These are phyloP conservation scores for Plantago ovata DNA, from an alignment of 257 asterid genomes.

Conservation along the genomic window DNA sequence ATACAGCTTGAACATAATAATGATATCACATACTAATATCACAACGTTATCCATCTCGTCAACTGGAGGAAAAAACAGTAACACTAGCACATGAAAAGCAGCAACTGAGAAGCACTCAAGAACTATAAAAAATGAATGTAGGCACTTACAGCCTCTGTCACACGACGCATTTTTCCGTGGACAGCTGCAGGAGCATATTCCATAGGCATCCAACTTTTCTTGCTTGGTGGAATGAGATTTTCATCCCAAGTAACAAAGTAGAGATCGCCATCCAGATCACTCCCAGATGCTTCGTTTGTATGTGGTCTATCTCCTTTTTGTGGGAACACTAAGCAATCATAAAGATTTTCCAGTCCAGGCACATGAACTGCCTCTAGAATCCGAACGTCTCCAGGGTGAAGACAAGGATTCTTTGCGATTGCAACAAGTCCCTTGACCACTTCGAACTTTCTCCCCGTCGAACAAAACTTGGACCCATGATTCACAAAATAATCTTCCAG, in stretches of 20 bases:
- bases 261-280: conserved; percentile 93
- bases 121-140: conserved; percentile 7
- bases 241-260: conserved; percentile 96
- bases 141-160: conserved; percentile 46
- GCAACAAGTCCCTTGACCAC: conserved; percentile 71
- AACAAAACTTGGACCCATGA: conserved; percentile 64
- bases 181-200: conserved; percentile 60
- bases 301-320: conserved; percentile 91
- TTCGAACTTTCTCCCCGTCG: conserved; percentile 38
- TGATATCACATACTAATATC: neutral
- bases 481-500: conserved; percentile 61
- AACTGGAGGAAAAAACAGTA: conserved; percentile 3
- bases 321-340: conserved; percentile 87
- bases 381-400: conserved; percentile 94
- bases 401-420: conserved; percentile 90
- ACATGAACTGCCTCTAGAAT: conserved; percentile 78
- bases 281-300: conserved; percentile 90
- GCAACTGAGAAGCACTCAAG: neutral
- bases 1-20: neutral
- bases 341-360: conserved; percentile 56
- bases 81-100: neutral
- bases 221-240: conserved; percentile 83
- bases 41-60: conserved; percentile 2
- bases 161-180: conserved; percentile 40
- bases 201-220: conserved; percentile 79